phyloP scores from a whole-genome alignment of 139 green algal genomes.

The Parachlorella kessleri region DNA sequence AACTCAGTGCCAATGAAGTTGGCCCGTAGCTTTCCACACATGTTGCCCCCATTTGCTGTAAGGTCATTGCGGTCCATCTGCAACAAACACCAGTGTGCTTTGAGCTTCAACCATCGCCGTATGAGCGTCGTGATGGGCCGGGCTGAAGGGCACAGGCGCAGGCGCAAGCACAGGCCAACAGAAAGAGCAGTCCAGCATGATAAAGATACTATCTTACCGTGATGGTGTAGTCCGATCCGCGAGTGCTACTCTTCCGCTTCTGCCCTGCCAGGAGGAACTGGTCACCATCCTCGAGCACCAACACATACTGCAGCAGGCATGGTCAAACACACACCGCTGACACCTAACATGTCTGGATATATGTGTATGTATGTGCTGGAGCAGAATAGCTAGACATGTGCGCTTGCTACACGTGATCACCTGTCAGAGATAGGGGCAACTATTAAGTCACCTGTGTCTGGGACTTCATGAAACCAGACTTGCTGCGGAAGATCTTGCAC shows the following conservation, averaged over 20 bases:
- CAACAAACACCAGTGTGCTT: no score
- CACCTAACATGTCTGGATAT: no score
- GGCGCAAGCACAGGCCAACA: no score
- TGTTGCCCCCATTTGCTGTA: background rate
- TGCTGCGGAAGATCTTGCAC: slow-evolving; percentile 84
- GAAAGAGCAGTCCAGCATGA: no score
- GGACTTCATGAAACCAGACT: slow-evolving; percentile 29
- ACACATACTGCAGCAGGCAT: slow-evolving; percentile 48
- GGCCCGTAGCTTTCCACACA: slow-evolving; percentile 66
- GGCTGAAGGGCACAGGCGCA: no score
- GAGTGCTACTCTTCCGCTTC: slow-evolving; percentile 84
- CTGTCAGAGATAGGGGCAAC: no score
- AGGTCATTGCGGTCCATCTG: background rate
- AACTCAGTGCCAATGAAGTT: slow-evolving; percentile 98
- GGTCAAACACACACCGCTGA: background rate
- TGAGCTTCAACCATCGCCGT: no score
- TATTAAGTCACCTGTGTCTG: background rate
- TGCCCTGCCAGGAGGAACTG: slow-evolving; percentile 84
- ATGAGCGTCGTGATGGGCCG: no score
- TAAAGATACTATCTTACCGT: no score
- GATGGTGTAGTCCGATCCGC: slow-evolving; percentile 85
- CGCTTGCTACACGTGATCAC: no score
- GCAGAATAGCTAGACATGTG: no score
- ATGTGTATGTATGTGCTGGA: no score
- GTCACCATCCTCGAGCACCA: slow-evolving; percentile 67